Evolutionary conservation across 176 grass and related monocot genomes (phyloP), one percentile per base, ranked within the genome.

Genomic region (Calamus simplicifolius): DNA sequence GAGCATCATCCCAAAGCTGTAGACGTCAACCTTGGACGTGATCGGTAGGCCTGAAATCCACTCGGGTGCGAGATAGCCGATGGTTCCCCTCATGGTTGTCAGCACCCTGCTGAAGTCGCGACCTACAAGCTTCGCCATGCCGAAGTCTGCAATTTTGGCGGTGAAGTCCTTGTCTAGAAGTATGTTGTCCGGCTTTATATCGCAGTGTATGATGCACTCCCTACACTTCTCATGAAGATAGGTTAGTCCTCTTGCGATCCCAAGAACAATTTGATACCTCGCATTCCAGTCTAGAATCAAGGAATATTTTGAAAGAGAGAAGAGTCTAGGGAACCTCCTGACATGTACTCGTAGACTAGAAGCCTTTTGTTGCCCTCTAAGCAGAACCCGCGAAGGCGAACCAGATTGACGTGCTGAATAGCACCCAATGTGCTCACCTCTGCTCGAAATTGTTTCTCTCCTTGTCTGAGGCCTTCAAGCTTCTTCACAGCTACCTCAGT

Each of bases 151-250:
- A 3, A 80, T 15, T 56, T 76, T 72, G 16, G 72, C 30, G 25
- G 8, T 48, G 5, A 75, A 72, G 8, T 62, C 16, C 4, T 0
- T 43, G 27, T 76, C 62, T 8, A 80, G 14, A 48, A 85, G 61
- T 67, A 80, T 31, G 69, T 85, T 85, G 19, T 79, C 72, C 1
- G 82, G 67, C 26, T 85, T 85, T 29, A 80, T 52, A 21, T 76
- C 72, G 26, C 72, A 80, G 27, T 85, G 67, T 49, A 76, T 80
- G 6, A 85, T 85, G 56, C 28, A 25, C 1, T 75, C 59, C 16
- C 25, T 49, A 43, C 71, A 85, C 60, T 75, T 29, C 43, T 76
- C 71, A 57, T 85, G 66, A 35, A 72, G 77, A 63, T 80, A 80
- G 13, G 17, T 18, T 59, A 80, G 16, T 27, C 76, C 60, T 55